These are phyloP conservation scores for Hypoxylon sp. DNA, from an alignment of 2,329 filamentous ascomycete genomes.

Conservation along the genomic window DNA sequence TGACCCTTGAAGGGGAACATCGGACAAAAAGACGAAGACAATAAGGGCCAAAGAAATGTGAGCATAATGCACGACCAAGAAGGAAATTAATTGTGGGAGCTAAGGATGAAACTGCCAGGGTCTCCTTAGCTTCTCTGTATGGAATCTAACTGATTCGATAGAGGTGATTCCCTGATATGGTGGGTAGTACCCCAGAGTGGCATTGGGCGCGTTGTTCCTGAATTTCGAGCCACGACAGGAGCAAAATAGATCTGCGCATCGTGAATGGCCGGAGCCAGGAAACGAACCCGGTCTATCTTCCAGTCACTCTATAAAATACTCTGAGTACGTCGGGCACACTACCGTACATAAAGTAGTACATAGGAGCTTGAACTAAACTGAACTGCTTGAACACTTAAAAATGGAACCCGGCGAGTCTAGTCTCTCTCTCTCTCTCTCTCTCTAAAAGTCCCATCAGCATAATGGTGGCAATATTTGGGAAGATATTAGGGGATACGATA, in stretches of 20 bases:
- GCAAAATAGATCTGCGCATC: constrained; percentile 26
- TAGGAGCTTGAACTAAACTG: too few relatives aligned
- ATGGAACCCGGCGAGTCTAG: constrained; percentile 14
- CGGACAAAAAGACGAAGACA: constrained; percentile 39
- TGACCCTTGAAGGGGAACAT: constrained; percentile 36
- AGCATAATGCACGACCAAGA: constrained; percentile 36
- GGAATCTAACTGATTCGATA: constrained; percentile 10
- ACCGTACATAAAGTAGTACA: neutral
- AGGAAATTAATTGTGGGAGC: constrained; percentile 46
- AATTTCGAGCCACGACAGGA: constrained; percentile 34
- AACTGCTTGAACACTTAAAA: constrained; percentile 10
- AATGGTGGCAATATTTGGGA: constrained; percentile 29
- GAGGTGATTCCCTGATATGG: constrained; percentile 26
- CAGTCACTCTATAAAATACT: constrained; percentile 16
- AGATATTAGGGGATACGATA: constrained; percentile 5
- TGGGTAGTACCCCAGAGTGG: constrained; percentile 33
- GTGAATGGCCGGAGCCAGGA: constrained; percentile 29
- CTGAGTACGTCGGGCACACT: constrained; percentile 3
- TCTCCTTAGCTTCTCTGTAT: constrained; percentile 6
- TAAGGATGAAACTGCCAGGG: constrained; percentile 46
- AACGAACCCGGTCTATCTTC: constrained; percentile 15
- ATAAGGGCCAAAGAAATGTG: constrained; percentile 40
- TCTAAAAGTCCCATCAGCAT: constrained; percentile 16
- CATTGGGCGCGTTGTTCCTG: constrained; percentile 44
- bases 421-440: neutral